phyloP scores from a whole-genome alignment of 2,329 filamentous ascomycete species.

The Orbilia brochopaga region DNA sequence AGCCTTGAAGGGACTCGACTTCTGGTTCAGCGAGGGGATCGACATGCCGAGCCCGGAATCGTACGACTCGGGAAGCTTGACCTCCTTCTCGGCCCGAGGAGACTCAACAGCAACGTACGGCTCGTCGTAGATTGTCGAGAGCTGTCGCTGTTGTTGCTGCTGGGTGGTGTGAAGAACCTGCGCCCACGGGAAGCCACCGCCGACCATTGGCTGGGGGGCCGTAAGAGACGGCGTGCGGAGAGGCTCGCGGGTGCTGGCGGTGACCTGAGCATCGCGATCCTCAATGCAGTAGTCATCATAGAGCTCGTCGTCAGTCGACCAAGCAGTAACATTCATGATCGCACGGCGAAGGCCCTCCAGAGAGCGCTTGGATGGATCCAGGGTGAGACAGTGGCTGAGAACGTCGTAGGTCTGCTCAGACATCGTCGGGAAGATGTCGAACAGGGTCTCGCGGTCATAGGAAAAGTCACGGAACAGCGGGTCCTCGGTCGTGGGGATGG shows the following conservation, averaged over 20 bases:
- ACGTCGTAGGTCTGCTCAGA: constrained; percentile 97
- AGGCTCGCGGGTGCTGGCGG: constrained; percentile 87
- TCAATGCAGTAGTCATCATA: constrained; percentile 92
- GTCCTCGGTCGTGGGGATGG: constrained; percentile 85
- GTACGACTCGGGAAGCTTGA: constrained; percentile 83
- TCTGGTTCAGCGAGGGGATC: constrained; percentile 73
- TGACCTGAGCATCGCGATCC: constrained; percentile 76
- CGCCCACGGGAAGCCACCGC: constrained; percentile 90
- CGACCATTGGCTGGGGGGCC: constrained; percentile 76
- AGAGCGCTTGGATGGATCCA: constrained; percentile 89
- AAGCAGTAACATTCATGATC: constrained; percentile 79
- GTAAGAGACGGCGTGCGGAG: constrained; percentile 94
- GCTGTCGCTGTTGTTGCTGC: constrained; percentile 80
- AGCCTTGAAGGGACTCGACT: constrained; percentile 53
- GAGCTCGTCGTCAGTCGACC: constrained; percentile 89
- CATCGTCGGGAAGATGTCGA: constrained; percentile 98
- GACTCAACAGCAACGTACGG: constrained; percentile 52
- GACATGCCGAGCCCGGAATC: constrained; percentile 83
- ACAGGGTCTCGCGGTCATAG: constrained; percentile 90
- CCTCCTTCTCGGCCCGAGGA: constrained; percentile 52
- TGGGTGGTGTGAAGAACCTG: constrained; percentile 81
- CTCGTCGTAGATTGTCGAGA: constrained; percentile 81
- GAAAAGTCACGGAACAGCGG: constrained; percentile 91
- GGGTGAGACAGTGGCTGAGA: constrained; percentile 83
- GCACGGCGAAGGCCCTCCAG: constrained; percentile 77